Evolutionary conservation across 805 yeast species (phyloP), one percentile per base, ranked within the genome.

Genomic region (Babjeviella inositovora): DNA sequence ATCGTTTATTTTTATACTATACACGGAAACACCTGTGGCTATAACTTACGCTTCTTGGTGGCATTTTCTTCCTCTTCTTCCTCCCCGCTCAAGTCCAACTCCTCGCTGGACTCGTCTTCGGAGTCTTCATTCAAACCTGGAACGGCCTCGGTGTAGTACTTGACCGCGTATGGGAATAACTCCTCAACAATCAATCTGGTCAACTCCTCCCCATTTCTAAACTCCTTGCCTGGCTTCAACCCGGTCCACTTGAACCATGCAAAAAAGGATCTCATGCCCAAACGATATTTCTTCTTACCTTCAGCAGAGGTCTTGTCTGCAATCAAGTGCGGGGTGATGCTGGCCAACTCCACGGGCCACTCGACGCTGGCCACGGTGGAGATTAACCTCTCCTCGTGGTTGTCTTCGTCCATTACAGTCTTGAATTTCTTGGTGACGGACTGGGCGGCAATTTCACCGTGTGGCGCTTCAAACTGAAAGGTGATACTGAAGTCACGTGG

Each of bases 171-270:
- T 8, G 94, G 93, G 40, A 66, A 85, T 20, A 87, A 41, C 37
- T 85, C 94, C 21, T 82, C 93, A 5, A 67, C 55, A 8, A 87
- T 53, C 19, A 79, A 47, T 24, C 69, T 53, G 0, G 93, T 80
- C 25, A 85, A 55, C 7, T 73, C 82, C 30, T 73, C 87, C 13
- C 93, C 94, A 27, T 63, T 60, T 30, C 84, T 62, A 39, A 70
- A 80, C 41, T 71, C 90, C 46, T 70, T 79, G 2, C 81, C 77
- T 2, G 81, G 75, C 32, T 71, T 73, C 17, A 49, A 43, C 1
- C 93, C 93, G 1, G 90, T 75, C 85, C 92, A 84, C 22, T 56
- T 53, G 41, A 84, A 85, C 73, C 85, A 85, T 5, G 82, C 74
- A 45, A 87, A 85, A 38, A 87, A 75, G 8, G 87, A 70, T 38